Base-by-base conservation (phyloP, 208 protist species). In the Trypanosoma rangeli region DNA sequence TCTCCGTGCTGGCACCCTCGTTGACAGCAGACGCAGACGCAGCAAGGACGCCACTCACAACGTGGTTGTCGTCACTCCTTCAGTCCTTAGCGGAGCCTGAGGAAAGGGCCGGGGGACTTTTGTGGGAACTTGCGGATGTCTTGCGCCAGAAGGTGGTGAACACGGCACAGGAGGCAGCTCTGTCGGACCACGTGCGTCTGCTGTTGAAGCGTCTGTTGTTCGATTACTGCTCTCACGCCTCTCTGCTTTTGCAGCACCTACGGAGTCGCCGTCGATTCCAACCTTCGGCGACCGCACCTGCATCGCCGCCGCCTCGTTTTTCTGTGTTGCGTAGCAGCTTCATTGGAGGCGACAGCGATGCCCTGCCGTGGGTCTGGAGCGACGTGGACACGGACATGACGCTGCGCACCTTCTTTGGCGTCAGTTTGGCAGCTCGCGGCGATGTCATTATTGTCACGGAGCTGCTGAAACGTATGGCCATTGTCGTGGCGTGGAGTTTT, bases 161-260 rank as follows among this genome's bases (percentile, higher is more conserved):
- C 0, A 18, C 39, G 16, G 61, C 54, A 18, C 37, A 73, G 18
- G 46, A 33, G 22, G 13, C 33, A 28, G 22, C 26, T 5, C 28
- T 65, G 18, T 55, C 68, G 31, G 31, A 44, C 44, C 22, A 56
- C 3, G n/a, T 60, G 26, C 52, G 24, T 57, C 15, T 72, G 35
- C 15, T 44, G 46, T 22, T 73, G 46, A 73, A 73, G 44, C 57
- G 57, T 55, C 5, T 73, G n/a, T 16, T 65, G 33, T 58, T 58
- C 3, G 44, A 73, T 33, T 73, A 73, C 54, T 65, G 60, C 42
- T 39, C 55, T 10, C 20, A 58, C 15, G 68, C 28, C 15, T 65
- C 68, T 12, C 18, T 65, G 29, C 46, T 73, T 20, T 28, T 73
- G 5, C 56, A 65, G 24, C 15, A 5, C 24, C 2, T 73, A 24